Evolutionary conservation across 495 filamentous ascomycete genomes (phyloP), one percentile per base, ranked within the genome.

Genomic region (Hypoxylon intermedium): DNA sequence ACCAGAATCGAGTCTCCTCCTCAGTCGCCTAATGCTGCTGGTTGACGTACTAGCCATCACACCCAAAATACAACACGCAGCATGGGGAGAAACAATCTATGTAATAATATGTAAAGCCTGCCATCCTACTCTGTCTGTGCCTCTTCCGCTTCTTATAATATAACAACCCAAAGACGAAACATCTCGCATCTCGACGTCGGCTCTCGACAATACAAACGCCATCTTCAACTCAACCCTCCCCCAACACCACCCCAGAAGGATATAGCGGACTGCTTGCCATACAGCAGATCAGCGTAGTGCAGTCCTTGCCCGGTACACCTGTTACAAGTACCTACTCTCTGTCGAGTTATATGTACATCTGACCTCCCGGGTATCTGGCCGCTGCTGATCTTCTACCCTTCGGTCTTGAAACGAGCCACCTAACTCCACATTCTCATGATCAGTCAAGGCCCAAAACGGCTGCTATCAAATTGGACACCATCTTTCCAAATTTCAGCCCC

Each of bases 291-390:
- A 53, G 40, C 56, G 18, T 38, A 21, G 42, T 60, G 16, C 33
- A 60, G 41, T 40, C 36, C 36, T 37, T 57, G 24, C 50, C 44
- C 51, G 44, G 50, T 53, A 42, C 40, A 12, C 41, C 56, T 56
- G 56, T 60, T 56, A 60, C 51, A 47, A 57, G 50, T 56, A 65
- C 42, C 51, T 31, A 58, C 15, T 45, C 40, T 55, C 51, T 9
- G 21, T 48, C 45, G 38, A 60, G n/a, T 54, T 60, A 54, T 60
- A 57, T 65, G 62, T 65, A 65, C 56, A 60, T 66, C 65, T 63
- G 58, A 72, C 49, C 68, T 74, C 58, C 72, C 72, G 67, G 73
- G 76, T 67, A 73, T 72, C 64, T 70, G 67, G 67, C 60, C 65
- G 69, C 65, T 60, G 67, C 67, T 72, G 67, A 69, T 73, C 26